phyloP scores from a whole-genome alignment of 2,329 filamentous ascomycete genomes.

The Pseudogymnoascus sp. region DNA sequence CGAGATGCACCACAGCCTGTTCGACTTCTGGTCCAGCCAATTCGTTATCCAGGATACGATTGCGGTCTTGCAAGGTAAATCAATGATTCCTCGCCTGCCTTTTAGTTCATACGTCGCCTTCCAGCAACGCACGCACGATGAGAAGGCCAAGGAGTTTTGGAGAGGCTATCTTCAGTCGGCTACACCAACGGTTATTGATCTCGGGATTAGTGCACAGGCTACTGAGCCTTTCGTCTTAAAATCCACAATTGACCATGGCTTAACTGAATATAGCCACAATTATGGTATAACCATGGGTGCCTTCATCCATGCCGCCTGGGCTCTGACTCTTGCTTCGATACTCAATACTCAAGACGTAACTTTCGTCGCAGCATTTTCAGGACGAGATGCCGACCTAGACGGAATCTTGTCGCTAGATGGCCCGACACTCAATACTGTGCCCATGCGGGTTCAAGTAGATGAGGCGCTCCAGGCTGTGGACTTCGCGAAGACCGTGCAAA shows the following conservation, averaged over 20 bases:
- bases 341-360: slow-evolving; percentile 7
- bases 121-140: not conserved
- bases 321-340: slow-evolving; percentile 11
- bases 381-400: not conserved
- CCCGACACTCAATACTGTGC: slow-evolving; percentile 6
- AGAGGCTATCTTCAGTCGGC: slow-evolving; percentile 4
- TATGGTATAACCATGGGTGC: slow-evolving; percentile 1
- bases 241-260: not conserved
- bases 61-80: not conserved
- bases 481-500: not conserved
- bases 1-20: slow-evolving; percentile 1
- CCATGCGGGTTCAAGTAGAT: slow-evolving; percentile 1
- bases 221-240: not conserved
- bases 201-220: not conserved
- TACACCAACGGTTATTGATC: not conserved
- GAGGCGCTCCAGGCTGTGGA: not conserved
- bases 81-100: not conserved
- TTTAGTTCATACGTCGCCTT: not conserved
- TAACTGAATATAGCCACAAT: not conserved
- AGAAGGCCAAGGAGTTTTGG: not conserved
- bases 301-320: slow-evolving; percentile 26
- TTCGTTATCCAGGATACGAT: slow-evolving; percentile 4
- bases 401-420: slow-evolving; percentile 6
- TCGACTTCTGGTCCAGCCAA: slow-evolving; percentile 1
- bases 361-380: not conserved